A percentile compares a stretch with the other conserved stretches of the same genome.
phyloP scores from a whole-genome alignment of 2,329 filamentous ascomycete species.

The Neoarthrinium moseri region DNA sequence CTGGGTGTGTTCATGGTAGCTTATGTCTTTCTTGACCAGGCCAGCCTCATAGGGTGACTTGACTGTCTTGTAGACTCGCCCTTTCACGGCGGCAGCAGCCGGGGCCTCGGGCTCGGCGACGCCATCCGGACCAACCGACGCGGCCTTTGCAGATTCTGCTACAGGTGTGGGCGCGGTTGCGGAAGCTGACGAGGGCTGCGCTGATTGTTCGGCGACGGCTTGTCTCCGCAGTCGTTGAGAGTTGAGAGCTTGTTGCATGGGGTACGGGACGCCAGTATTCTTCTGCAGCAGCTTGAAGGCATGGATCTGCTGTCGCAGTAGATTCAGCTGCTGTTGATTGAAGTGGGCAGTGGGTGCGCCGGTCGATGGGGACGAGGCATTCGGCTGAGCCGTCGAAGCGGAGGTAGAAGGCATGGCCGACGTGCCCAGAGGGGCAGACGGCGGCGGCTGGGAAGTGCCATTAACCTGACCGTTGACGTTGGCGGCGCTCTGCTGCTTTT shows the following conservation, averaged over 20 bases:
- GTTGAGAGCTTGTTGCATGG: constrained; percentile 82
- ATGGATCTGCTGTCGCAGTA: constrained; percentile 81
- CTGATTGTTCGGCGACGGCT: constrained; percentile 48
- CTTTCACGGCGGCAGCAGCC: constrained; percentile 32
- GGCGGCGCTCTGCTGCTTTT: constrained; percentile 55
- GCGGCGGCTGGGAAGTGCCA: constrained; percentile 39
- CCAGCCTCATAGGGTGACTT: constrained; percentile 67
- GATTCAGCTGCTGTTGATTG: constrained; percentile 73
- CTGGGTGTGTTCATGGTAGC: constrained; percentile 75
- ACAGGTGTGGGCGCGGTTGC: constrained; percentile 39
- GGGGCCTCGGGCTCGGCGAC: constrained; percentile 30
- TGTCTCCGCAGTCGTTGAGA: constrained; percentile 67
- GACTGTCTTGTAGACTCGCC: constrained; percentile 67
- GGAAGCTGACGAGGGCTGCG: constrained; percentile 38
- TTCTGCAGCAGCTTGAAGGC: constrained; percentile 90
- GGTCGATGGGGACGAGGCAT: constrained; percentile 31
- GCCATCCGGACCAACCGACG: constrained; percentile 29
- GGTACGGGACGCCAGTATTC: constrained; percentile 76
- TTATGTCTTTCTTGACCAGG: constrained; percentile 60
- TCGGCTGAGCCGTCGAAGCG: constrained; percentile 24
- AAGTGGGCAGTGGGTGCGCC: constrained; percentile 53
- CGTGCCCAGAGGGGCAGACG: constrained; percentile 33
- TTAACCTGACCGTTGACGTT: constrained; percentile 54
- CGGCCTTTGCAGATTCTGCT: constrained; percentile 30
- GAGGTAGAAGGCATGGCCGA: constrained; percentile 37